Conservation (phyloP, 768 basidiomycete species). For the Suillus weaverae region DNA sequence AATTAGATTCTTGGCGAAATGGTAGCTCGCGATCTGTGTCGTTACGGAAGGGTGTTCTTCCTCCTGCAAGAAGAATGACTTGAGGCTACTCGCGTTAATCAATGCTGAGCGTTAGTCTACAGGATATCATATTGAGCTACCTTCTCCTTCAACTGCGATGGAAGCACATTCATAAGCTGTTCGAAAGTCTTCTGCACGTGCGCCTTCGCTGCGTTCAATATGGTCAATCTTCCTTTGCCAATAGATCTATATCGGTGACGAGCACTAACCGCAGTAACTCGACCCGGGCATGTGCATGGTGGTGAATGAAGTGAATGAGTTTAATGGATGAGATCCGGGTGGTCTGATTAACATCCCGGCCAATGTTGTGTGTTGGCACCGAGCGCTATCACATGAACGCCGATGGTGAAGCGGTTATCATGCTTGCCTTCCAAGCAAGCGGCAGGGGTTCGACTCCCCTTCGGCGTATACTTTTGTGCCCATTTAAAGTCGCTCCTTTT, state of each 20-base stretch:
- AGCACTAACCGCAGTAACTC: background rate
- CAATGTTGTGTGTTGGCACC: background rate
- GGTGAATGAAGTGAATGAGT: background rate
- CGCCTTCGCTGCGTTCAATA: background rate
- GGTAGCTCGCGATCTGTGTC: conserved; percentile 84
- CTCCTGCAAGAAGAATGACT: conserved; percentile 67
- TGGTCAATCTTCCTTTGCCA: background rate
- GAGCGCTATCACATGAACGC: conserved; percentile 25
- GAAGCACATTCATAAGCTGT: background rate
- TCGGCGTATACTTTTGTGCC: conserved; percentile 35
- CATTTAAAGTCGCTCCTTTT: background rate
- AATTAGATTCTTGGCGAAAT: conserved; percentile 82
- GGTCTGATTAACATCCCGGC: background rate
- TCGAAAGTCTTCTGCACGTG: conserved; percentile 4
- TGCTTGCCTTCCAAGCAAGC: conserved; percentile 86
- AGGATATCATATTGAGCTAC: background rate
- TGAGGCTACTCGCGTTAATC: conserved; percentile 51
- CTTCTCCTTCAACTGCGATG: conserved; percentile 1
- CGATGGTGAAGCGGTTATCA: conserved; percentile 91
- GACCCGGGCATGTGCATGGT: background rate
- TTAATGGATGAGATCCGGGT: background rate
- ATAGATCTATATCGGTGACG: background rate
- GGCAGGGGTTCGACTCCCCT: conserved; percentile 81
- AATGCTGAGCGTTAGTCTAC: background rate
- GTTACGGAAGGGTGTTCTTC: conserved; percentile 60